These are phyloP conservation scores for Deakozyma indianensis DNA, from an alignment of 805 yeast genomes.

Conservation along the genomic window DNA sequence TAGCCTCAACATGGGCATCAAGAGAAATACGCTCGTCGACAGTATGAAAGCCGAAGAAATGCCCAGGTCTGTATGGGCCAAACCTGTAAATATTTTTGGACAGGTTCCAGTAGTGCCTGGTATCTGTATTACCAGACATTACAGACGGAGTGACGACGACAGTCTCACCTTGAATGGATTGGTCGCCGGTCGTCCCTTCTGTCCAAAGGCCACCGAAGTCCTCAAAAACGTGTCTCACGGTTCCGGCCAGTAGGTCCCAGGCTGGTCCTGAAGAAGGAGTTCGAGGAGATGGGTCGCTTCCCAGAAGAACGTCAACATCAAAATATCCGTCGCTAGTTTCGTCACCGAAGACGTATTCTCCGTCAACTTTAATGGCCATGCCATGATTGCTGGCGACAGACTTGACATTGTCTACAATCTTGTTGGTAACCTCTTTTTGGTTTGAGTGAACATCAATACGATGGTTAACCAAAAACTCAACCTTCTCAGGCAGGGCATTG, in stretches of 20 bases:
- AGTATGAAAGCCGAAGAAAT: slow-evolving; percentile 33
- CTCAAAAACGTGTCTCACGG: slow-evolving; percentile 47
- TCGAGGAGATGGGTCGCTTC: slow-evolving; percentile 37
- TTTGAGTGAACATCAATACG: slow-evolving; percentile 45
- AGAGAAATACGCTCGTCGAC: slow-evolving; percentile 44
- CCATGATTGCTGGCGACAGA: slow-evolving; percentile 29
- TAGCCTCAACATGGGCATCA: slow-evolving; percentile 33
- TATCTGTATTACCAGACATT: slow-evolving; percentile 61
- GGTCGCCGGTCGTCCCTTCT: slow-evolving; percentile 7
- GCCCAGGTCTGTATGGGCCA: slow-evolving; percentile 31
- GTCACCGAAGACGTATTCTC: slow-evolving; percentile 6
- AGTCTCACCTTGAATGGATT: slow-evolving; percentile 21
- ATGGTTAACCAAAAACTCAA: slow-evolving; percentile 38
- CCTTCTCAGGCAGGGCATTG: slow-evolving; percentile 58
- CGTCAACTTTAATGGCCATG: slow-evolving; percentile 26
- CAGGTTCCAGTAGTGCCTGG: slow-evolving; percentile 48
- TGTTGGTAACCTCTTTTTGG: slow-evolving; percentile 27
- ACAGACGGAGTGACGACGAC: slow-evolving; percentile 41
- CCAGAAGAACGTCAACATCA: not conserved
- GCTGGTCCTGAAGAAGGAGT: slow-evolving; percentile 29
- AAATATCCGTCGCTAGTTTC: slow-evolving; percentile 1
- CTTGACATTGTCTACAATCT: slow-evolving; percentile 23
- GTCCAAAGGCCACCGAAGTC: slow-evolving; percentile 24
- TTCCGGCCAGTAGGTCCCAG: slow-evolving; percentile 49
- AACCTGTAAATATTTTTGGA: slow-evolving; percentile 48